Percentiles rank a stretch among this genome's conserved stretches.
Conservation (phyloP, 305 asterid genomes). For the Ajuga reptans region DNA sequence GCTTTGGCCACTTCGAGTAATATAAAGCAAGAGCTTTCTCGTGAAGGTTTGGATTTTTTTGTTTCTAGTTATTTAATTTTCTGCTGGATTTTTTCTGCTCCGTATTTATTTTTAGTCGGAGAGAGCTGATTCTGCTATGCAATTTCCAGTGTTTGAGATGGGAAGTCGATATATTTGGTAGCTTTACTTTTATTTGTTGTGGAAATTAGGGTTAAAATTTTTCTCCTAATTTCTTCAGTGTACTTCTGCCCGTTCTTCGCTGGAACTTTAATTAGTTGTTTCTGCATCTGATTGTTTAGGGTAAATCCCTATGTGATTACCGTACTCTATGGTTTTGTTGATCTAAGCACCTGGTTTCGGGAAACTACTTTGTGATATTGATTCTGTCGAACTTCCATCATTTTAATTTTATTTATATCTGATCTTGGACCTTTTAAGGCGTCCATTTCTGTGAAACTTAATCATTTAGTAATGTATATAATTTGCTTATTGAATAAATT, state of each 20-base stretch:
- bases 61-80: neutral
- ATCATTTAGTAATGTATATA: neutral
- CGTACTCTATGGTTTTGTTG: neutral
- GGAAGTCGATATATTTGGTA: neutral
- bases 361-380: neutral
- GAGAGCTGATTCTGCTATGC: neutral
- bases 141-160: neutral
- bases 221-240: neutral
- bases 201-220: conserved; percentile 23
- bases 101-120: neutral
- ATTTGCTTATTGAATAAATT: neutral
- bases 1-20: conserved; percentile 25
- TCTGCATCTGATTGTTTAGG: neutral
- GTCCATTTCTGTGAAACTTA: neutral
- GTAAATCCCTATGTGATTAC: too few relatives aligned
- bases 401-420: neutral
- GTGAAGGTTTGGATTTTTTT: conserved; percentile 32
- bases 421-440: neutral
- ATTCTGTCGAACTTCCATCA: neutral
- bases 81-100: neutral
- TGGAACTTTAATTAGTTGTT: neutral
- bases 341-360: neutral
- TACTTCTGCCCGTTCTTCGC: neutral
- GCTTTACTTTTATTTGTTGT: neutral
- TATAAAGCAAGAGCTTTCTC: conserved; percentile 39